Percentiles rank a stretch among this genome's conserved stretches.
Conservation (phyloP, 495 filamentous ascomycete species). For the Penicillium cataractarum region DNA sequence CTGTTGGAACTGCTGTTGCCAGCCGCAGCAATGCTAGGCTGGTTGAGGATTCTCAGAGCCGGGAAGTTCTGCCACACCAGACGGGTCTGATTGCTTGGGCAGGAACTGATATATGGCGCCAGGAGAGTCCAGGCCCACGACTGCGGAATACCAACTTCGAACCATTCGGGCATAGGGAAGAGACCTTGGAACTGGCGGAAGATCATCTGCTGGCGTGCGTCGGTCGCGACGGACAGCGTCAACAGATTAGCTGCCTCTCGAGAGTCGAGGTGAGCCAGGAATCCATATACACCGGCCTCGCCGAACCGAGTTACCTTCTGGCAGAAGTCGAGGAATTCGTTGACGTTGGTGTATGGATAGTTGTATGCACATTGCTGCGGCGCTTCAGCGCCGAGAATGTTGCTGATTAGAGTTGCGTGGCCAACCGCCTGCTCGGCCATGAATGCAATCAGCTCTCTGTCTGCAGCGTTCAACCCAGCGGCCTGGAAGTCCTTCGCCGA, state of each 20-base stretch:
- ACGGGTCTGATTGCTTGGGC: constrained; percentile 73
- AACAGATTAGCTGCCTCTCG: constrained; percentile 74
- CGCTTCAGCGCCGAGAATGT: constrained; percentile 72
- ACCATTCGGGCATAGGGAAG: constrained; percentile 86
- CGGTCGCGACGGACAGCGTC: constrained; percentile 77
- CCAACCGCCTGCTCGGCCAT: constrained; percentile 88
- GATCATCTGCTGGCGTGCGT: constrained; percentile 84
- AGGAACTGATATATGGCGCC: constrained; percentile 81
- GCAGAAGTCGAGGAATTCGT: constrained; percentile 82
- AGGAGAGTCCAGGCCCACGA: constrained; percentile 87
- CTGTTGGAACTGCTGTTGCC: constrained; percentile 57
- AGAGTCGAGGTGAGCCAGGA: constrained; percentile 78
- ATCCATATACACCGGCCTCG: constrained; percentile 83
- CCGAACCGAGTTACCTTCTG: constrained; percentile 85
- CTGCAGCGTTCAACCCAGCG: constrained; percentile 67
- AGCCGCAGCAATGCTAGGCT: constrained; percentile 68
- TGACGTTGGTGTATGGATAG: constrained; percentile 78
- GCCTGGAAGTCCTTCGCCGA: constrained; percentile 68
- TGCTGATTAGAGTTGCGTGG: constrained; percentile 76
- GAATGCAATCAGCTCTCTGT: constrained; percentile 73
- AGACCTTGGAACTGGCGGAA: constrained; percentile 87
- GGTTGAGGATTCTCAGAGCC: constrained; percentile 70
- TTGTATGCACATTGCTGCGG: constrained; percentile 79
- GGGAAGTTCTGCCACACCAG: constrained; percentile 92
- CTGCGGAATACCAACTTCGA: constrained; percentile 79